Base-by-base conservation (phyloP, 1,139 yeast genomes). In the Protomyces lactucae-debilis region DNA sequence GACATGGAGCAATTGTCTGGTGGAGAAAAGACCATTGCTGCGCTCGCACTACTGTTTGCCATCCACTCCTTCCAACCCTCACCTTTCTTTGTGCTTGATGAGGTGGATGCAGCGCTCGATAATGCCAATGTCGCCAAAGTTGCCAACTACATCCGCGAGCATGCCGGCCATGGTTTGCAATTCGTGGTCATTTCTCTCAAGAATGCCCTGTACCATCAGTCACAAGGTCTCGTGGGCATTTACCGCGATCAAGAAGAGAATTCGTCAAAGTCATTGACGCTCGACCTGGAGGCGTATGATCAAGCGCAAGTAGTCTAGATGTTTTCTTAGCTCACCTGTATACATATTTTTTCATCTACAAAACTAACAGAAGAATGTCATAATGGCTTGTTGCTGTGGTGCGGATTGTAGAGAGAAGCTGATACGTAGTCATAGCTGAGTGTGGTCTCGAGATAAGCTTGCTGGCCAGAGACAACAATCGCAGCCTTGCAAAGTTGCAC, bases 11-110 rank as follows among this genome's bases (percentile, higher is more conserved):
- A 88, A 67, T 79, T 93, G 14, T 90, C 97, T 0, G 99, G 99
- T 61, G 99, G 99, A 60, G 99, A 93, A 73, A 91, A 92, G 74
- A 89, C 98, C 1, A 87, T 93, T 76, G 99, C 99, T 0, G 99
- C 99, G 0, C 79, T 93, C 69, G 97, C 98, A 0, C 78, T 93
- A 68, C 76, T 93, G 57, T 93, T 93, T 78, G 95, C 99, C 1
- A 84, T 92, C 61, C 97, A 93, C 74, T 86, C 95, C 0, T 88
- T 78, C 76, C 95, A 87, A 64, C 98, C 98, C 0, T 87, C 97
- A 0, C 99, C 99, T 28, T 93, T 93, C 74, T 93, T 93, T 73
- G 96, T 93, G 0, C 79, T 93, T 59, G 99, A 93, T 75, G 99
- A 93, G 76, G 92, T 93, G 18, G 99, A 93, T 77, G 98, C 99